Conservation (phyloP, 2,329 filamentous ascomycete genomes). For the Shiraia bambusicola region DNA sequence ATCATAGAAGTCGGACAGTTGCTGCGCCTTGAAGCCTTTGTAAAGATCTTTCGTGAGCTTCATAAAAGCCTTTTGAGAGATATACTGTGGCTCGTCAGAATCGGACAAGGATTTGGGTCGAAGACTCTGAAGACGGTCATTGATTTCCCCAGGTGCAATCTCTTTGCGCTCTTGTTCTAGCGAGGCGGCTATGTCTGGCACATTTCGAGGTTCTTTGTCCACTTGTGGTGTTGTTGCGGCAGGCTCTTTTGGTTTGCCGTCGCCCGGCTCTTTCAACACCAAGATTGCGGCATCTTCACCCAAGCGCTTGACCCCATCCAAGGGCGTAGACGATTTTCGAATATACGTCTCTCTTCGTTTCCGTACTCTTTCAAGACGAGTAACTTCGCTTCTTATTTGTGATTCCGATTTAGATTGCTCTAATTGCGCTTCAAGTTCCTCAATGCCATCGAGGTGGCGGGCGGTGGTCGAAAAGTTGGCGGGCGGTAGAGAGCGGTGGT, state of each 20-base stretch:
- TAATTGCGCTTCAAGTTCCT: constrained; percentile 10
- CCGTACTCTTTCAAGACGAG: constrained; percentile 23
- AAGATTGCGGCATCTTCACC: constrained; percentile 41
- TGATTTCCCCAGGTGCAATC: constrained; percentile 31
- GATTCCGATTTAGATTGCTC: constrained; percentile 2
- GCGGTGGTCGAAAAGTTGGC: constrained; percentile 33
- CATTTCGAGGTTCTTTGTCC: constrained; percentile 9
- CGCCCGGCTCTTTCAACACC: constrained; percentile 32
- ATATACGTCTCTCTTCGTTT: constrained; percentile 27
- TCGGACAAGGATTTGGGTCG: constrained; percentile 24
- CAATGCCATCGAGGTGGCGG: constrained; percentile 25
- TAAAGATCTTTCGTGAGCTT: constrained; percentile 27
- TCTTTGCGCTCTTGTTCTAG: constrained; percentile 27
- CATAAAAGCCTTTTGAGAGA: constrained; percentile 28
- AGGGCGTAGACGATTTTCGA: constrained; percentile 28
- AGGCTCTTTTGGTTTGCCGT: constrained; percentile 2
- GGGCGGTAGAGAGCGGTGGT: constrained; percentile 16
- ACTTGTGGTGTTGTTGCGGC: constrained; percentile 4
- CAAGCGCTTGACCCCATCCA: constrained; percentile 34
- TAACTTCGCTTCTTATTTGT: constrained; percentile 11
- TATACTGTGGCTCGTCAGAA: constrained; percentile 29
- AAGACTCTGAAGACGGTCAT: constrained; percentile 34
- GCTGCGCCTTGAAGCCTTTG: constrained; percentile 30
- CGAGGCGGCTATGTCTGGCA: constrained; percentile 29
- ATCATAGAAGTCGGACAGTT: constrained; percentile 38